phyloP scores from a whole-genome alignment of 305 asterid genomes.

The Solanum hybrid region DNA sequence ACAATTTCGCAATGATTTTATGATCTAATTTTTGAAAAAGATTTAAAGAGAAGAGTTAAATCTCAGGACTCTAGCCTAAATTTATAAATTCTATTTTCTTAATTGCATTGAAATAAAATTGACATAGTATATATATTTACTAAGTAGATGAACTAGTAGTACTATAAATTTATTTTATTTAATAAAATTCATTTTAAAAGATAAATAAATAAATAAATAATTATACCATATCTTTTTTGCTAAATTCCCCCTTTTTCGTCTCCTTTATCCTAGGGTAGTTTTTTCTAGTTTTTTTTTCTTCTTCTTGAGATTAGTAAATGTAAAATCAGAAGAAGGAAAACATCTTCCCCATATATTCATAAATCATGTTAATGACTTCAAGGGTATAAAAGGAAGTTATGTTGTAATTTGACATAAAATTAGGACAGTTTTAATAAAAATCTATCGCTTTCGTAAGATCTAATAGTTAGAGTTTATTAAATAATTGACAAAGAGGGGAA shows the following conservation, averaged over 20 bases:
- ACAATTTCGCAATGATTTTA: not conserved
- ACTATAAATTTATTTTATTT: not conserved
- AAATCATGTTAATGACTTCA: not conserved
- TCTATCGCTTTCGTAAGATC: no score
- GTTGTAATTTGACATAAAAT: not conserved
- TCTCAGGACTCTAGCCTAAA: not conserved
- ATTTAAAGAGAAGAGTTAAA: not conserved
- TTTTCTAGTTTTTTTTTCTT: not conserved
- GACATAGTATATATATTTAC: not conserved
- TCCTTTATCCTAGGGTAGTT: not conserved
- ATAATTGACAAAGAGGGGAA: not conserved
- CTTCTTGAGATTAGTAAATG: not conserved
- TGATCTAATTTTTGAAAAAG: not conserved
- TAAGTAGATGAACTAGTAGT: not conserved
- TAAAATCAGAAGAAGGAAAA: not conserved
- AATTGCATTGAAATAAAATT: not conserved
- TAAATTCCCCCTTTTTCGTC: not conserved
- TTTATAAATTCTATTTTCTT: not conserved
- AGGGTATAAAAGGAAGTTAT: not conserved
- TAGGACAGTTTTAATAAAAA: not conserved
- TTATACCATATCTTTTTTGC: not conserved
- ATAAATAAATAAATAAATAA: not conserved
- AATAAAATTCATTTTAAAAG: not conserved
- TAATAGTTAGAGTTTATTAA: not conserved
- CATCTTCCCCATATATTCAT: not conserved